Evolutionary conservation across 2,329 filamentous ascomycete genomes (phyloP).

Genomic region (Clonostachys chloroleuca): DNA sequence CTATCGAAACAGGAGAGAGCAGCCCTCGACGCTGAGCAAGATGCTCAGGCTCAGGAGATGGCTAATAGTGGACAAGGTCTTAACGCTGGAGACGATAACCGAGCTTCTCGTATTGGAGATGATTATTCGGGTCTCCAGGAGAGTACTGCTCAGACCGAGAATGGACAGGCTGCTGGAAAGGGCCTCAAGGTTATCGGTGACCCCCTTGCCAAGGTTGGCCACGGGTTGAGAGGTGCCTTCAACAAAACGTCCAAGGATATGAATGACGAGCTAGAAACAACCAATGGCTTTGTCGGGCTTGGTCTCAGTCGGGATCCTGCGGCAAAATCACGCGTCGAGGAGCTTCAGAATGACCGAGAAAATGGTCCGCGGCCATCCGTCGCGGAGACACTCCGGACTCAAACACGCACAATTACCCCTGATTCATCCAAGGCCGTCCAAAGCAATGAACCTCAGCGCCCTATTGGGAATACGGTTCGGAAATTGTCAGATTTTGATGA

Average conservation of each 20-base stretch:
- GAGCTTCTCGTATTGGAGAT: slow-evolving; percentile 45
- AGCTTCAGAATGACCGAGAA: slow-evolving; percentile 22
- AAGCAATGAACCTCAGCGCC: slow-evolving; percentile 7
- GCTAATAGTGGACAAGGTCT: slow-evolving; percentile 45
- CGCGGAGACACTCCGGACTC: slow-evolving; percentile 10
- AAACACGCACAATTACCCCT: slow-evolving; percentile 1
- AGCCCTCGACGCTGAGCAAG: slow-evolving; percentile 39
- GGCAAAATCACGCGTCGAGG: slow-evolving; percentile 3
- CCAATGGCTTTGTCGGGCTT: slow-evolving; percentile 45
- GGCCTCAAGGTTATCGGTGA: slow-evolving; percentile 22
- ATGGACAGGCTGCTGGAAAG: slow-evolving; percentile 2
- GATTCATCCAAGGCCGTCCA: not conserved
- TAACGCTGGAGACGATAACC: slow-evolving; percentile 46
- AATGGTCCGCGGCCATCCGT: slow-evolving; percentile 9
- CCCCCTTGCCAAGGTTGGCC: slow-evolving; percentile 39
- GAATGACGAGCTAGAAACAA: slow-evolving; percentile 47
- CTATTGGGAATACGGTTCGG: slow-evolving; percentile 45
- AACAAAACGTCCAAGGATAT: slow-evolving; percentile 42
- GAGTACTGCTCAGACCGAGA: slow-evolving; percentile 2
- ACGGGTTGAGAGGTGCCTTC: slow-evolving; percentile 41
- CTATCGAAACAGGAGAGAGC: slow-evolving; percentile 46
- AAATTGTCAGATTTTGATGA: slow-evolving; percentile 42
- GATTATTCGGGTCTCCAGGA: slow-evolving; percentile 9
- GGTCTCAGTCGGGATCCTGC: slow-evolving; percentile 6
- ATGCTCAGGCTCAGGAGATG: slow-evolving; percentile 42